These are phyloP conservation scores for Pholiota molesta DNA, from an alignment of 768 basidiomycete genomes.

Conservation along the genomic window DNA sequence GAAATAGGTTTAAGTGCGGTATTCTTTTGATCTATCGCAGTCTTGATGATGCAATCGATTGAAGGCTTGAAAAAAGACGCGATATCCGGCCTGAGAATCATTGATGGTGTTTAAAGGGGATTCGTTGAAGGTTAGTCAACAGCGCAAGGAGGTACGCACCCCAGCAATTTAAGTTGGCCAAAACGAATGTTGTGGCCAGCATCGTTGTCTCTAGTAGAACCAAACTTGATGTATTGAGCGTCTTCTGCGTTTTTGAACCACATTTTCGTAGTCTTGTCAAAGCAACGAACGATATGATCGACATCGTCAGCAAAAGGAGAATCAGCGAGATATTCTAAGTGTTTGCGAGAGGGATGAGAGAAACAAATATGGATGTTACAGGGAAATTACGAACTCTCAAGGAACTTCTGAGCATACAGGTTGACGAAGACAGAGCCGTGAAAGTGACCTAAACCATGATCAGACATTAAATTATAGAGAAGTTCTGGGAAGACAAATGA, in stretches of 20 bases:
- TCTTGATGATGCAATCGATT: slow-evolving; percentile 17
- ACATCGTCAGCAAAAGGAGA: slow-evolving; percentile 46
- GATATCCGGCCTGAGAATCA: slow-evolving; percentile 30
- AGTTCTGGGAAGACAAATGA: not conserved
- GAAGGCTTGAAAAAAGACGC: slow-evolving; percentile 19
- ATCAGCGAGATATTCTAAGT: slow-evolving; percentile 38
- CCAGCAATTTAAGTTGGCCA: slow-evolving; percentile 37
- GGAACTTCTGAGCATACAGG: no score
- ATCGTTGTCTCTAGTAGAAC: no score
- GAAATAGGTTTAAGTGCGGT: slow-evolving; percentile 6
- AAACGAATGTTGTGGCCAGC: no score
- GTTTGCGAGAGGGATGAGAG: no score
- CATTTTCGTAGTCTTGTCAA: slow-evolving; percentile 52
- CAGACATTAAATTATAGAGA: not conserved
- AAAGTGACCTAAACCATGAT: slow-evolving; percentile 40
- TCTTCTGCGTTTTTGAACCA: slow-evolving; percentile 42
- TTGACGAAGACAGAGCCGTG: slow-evolving; percentile 46
- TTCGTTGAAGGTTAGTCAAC: no score
- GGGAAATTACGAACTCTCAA: no score
- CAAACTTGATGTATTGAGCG: slow-evolving; percentile 48
- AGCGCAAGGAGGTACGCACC: slow-evolving; percentile 22
- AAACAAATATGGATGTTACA: no score
- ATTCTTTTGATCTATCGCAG: slow-evolving; percentile 11
- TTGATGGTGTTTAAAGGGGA: not conserved
- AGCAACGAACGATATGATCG: slow-evolving; percentile 40